Evolutionary conservation across 2,329 filamentous ascomycete species (phyloP).

Genomic region (Aspergillus felis): DNA sequence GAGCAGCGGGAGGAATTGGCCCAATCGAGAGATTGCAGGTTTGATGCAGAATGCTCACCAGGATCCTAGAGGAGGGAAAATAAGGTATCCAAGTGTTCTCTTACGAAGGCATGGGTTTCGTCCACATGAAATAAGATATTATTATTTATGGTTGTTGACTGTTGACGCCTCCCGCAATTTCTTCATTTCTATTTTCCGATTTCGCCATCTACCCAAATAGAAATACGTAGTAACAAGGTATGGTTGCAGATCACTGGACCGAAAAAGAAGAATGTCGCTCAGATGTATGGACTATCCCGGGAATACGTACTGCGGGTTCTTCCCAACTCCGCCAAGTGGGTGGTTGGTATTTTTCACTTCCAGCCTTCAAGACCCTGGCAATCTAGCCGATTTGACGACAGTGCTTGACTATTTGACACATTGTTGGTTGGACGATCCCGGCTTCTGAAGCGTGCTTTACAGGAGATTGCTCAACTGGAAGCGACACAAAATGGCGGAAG

Average conservation of each 20-base stretch:
- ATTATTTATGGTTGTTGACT: not conserved
- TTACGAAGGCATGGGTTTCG: not conserved
- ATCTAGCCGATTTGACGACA: not conserved
- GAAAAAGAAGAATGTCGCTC: slow-evolving; percentile 12
- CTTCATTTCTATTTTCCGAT: slow-evolving; percentile 1
- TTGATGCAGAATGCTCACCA: not conserved
- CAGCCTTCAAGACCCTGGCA: not conserved
- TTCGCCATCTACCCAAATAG: not conserved
- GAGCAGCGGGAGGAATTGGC: not conserved
- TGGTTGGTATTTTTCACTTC: slow-evolving; percentile 13
- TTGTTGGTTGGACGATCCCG: not conserved
- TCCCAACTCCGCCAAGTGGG: not conserved
- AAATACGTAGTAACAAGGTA: not conserved
- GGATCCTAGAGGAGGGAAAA: not conserved
- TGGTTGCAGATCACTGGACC: slow-evolving; percentile 14
- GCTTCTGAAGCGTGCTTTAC: not conserved
- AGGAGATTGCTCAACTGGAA: not conserved
- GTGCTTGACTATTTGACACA: not conserved
- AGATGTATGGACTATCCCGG: slow-evolving; percentile 5
- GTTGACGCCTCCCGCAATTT: not conserved
- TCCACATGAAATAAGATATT: not conserved
- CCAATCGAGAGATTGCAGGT: not conserved
- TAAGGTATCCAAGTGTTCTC: not conserved
- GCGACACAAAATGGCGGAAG: not conserved
- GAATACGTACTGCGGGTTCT: not conserved